These are phyloP conservation scores for Pseudogymnoascus sp. DNA, from an alignment of 2,329 filamentous ascomycete species.

Conservation along the genomic window DNA sequence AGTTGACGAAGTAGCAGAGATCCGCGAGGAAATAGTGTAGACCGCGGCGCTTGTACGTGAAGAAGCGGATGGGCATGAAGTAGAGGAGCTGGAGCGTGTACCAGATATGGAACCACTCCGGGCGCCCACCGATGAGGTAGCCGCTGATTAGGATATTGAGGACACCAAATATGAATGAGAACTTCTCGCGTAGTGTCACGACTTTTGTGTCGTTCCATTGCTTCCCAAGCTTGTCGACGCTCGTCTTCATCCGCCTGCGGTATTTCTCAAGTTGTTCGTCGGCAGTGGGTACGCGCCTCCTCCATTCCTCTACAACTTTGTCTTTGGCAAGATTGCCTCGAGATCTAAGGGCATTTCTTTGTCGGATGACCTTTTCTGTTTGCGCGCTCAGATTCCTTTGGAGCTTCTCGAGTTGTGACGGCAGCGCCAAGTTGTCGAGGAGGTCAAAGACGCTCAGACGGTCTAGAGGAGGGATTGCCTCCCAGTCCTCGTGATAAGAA, in stretches of 20 bases:
- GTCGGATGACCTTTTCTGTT: slow-evolving; percentile 74
- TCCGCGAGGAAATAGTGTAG: slow-evolving; percentile 97
- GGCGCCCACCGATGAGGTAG: slow-evolving; percentile 79
- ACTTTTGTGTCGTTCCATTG: slow-evolving; percentile 85
- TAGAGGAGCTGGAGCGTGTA: slow-evolving; percentile 81
- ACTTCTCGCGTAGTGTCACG: slow-evolving; percentile 85
- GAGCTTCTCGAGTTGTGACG: slow-evolving; percentile 83
- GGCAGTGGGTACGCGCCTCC: slow-evolving; percentile 72
- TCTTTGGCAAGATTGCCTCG: slow-evolving; percentile 73
- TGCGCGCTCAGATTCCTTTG: slow-evolving; percentile 76
- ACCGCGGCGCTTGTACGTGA: slow-evolving; percentile 81
- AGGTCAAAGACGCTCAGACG: slow-evolving; percentile 86
- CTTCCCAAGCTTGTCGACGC: slow-evolving; percentile 76
- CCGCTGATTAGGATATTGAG: slow-evolving; percentile 97
- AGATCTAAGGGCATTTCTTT: slow-evolving; percentile 70
- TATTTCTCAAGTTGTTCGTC: slow-evolving; percentile 93
- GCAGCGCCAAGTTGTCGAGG: slow-evolving; percentile 85
- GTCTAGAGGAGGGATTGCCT: slow-evolving; percentile 78
- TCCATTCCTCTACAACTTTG: slow-evolving; percentile 88
- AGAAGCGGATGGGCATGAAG: slow-evolving; percentile 94
- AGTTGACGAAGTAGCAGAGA: slow-evolving; percentile 96
- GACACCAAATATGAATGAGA: slow-evolving; percentile 91
- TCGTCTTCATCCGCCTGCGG: slow-evolving; percentile 73
- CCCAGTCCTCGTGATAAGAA: slow-evolving; percentile 83
- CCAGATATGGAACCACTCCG: slow-evolving; percentile 85